Evolutionary conservation across 2,329 filamentous ascomycete species (phyloP).

Genomic region (Salinomyces thailandicus): DNA sequence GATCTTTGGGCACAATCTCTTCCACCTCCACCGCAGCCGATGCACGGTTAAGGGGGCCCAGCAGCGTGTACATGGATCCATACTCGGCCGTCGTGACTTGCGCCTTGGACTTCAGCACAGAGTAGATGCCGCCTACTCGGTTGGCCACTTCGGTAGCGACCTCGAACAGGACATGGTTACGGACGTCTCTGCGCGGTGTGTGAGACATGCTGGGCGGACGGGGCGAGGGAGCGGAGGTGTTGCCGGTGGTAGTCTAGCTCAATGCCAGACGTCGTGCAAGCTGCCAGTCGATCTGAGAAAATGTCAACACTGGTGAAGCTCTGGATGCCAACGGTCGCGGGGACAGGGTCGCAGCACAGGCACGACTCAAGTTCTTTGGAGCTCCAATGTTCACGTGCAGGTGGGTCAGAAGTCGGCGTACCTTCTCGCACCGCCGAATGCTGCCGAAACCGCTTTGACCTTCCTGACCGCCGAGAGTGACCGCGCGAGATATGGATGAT

Average conservation of each 20-base stretch:
- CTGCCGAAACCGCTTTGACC: no score
- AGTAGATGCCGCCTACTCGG: constrained; percentile 97
- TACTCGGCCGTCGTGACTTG: constrained; percentile 96
- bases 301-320: background rate
- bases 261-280: background rate
- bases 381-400: background rate
- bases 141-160: constrained; percentile 95
- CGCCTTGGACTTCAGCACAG: constrained; percentile 96
- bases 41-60: constrained; percentile 83
- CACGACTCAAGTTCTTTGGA: no score
- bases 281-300: background rate
- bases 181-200: constrained; percentile 56
- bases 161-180: constrained; percentile 93
- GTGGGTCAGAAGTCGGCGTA: no score
- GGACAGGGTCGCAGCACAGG: no score
- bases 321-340: background rate
- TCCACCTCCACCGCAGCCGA: constrained; percentile 98
- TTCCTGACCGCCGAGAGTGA: no score
- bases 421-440: no score
- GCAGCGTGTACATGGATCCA: constrained; percentile 91
- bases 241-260: background rate
- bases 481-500: no score
- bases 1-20: constrained; percentile 73
- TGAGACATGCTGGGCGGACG: constrained; percentile 22
- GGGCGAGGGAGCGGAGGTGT: background rate